phyloP scores from a whole-genome alignment of 805 yeast genomes.

The Maudiozyma bulderi region DNA sequence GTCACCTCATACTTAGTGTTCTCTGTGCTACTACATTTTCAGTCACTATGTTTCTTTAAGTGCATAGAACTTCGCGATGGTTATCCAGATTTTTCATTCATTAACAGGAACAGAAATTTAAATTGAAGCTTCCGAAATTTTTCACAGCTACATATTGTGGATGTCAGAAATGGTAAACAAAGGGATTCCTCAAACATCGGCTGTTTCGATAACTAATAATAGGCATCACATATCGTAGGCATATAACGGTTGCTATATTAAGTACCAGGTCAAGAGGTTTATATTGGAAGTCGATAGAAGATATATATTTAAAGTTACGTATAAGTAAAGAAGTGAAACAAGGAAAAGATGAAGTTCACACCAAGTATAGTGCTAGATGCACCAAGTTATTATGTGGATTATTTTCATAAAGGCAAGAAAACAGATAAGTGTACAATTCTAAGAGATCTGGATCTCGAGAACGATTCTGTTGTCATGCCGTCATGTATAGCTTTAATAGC shows the following conservation, averaged over 20 bases:
- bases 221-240: no score
- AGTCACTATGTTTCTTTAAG: neutral
- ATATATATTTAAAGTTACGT: no score
- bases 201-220: no score
- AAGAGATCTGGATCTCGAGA: constrained; percentile 31
- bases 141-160: no score
- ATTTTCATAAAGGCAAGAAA: constrained; percentile 28
- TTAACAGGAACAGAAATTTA: neutral
- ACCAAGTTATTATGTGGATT: constrained; percentile 36
- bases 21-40: no score
- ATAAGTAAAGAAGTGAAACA: neutral
- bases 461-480: constrained; percentile 34
- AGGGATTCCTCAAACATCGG: no score
- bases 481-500: constrained; percentile 34
- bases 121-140: no score
- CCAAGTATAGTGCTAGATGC: constrained; percentile 41
- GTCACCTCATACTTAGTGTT: neutral
- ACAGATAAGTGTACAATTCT: constrained; percentile 22
- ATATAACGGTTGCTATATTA: no score
- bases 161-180: no score
- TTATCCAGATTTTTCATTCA: neutral
- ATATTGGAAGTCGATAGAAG: no score
- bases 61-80: constrained; percentile 1
- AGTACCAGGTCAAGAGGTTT: no score
- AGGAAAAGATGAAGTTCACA: constrained; percentile 44